Conservation (phyloP, 306 rosid genomes). For the peach (Prunus persica) region Prunus_persica_NCBIv2 NC_034014.1:169501-170000, state of each 20-base stretch:
- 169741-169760: background rate
- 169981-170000: constrained; percentile 21
- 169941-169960: background rate
- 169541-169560: background rate
- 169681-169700: constrained; percentile 28
- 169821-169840: background rate
- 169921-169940: background rate
- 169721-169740: constrained; percentile 28
- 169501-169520: too few species aligned
- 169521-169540: background rate
- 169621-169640: background rate
- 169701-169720: constrained; percentile 22
- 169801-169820: background rate
- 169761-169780: background rate
- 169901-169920: constrained; percentile 19
- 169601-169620: background rate
- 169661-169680: constrained; percentile 37
- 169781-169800: constrained; percentile 2
- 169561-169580: background rate
- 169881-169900: constrained; percentile 9
- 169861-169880: constrained; percentile 28
- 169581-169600: background rate
- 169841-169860: background rate
- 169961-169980: background rate
- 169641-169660: constrained; percentile 40